Base-by-base conservation (phyloP, 768 basidiomycete species). In the Naematelia aurantialba region DNA sequence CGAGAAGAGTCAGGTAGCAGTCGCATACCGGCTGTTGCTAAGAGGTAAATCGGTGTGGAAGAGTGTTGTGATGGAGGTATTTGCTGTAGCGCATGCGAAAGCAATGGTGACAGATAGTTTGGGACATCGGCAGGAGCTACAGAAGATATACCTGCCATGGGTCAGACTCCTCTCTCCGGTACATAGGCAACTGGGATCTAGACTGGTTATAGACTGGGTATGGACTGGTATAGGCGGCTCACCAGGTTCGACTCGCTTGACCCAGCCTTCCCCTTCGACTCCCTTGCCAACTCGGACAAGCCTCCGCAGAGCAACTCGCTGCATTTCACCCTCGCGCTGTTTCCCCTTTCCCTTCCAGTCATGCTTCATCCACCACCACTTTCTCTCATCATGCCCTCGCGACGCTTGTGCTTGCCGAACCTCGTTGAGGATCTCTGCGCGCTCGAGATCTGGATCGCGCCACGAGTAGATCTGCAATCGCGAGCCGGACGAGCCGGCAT, bases 21-120 rank as follows among this genome's bases (percentile, higher is more conserved):
- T 10, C 94, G 89, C 96, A 98, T 97, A 10, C 96, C 96, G 1
- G 96, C 94, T 0, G 94, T 98, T 1, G 96, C 96, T 25, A 97
- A 83, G 24, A 99, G 81, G 78, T 97, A 98, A 3, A 99, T 78
- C 0, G 96, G 93, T 0, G 96, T 99, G 22, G 86, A 82, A 3
- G 82, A 75, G 66, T 92, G 87, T 50, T 91, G 81, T 4, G 89
- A 91, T 0, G 93, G 90, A 0, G 93, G 92, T 30, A 98, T 85
- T 27, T 89, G 84, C 2, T 85, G 80, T 29, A 85, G 80, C 1
- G 94, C 94, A 78, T 94, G 91, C 42, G 80, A 80, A 13, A 98
- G 82, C 26, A 99, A 81, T 4, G 94, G 94, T 13, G 82, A 81
- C 25, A 99, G 81, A 78, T 99, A 90, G 0, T 76, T 72, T 2